Percentiles rank a stretch among this genome's conserved stretches.
These are phyloP conservation scores for Urtica urens DNA, from an alignment of 306 rosid genomes.

Conservation along the genomic window DNA sequence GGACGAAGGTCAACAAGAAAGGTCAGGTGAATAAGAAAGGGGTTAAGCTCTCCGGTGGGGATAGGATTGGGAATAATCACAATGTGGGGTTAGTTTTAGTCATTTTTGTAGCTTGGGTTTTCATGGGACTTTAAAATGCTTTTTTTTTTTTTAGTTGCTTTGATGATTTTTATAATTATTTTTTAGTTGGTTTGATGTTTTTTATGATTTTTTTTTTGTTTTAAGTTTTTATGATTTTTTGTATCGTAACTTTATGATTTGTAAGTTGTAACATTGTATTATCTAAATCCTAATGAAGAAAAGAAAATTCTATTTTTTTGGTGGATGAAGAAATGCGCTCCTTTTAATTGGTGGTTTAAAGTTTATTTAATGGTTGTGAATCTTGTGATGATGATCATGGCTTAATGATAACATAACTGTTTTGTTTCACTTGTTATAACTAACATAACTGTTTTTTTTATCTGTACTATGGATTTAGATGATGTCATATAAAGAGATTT, in stretches of 20 bases:
- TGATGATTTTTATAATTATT: background rate
- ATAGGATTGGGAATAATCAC: background rate
- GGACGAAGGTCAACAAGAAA: conserved; percentile 14
- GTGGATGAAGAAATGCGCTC: no score
- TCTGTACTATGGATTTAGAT: no score
- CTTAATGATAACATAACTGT: no score
- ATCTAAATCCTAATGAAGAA: background rate
- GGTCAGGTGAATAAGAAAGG: conserved; percentile 8
- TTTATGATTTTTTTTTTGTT: background rate
- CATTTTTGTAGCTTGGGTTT: conserved; percentile 17
- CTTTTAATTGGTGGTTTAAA: no score
- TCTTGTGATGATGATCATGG: no score
- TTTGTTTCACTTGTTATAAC: no score
- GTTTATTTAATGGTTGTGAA: no score
- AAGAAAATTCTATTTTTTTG: no score
- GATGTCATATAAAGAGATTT: no score
- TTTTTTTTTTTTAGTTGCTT: background rate
- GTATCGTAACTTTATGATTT: background rate
- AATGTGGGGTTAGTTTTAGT: conserved; percentile 23
- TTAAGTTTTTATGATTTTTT: background rate
- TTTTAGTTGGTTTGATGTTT: background rate
- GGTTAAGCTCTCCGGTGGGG: conserved; percentile 54
- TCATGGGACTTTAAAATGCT: conserved; percentile 6
- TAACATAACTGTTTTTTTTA: no score
- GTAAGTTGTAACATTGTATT: background rate